A percentile compares a stretch with the other conserved stretches of the same genome.
Evolutionary conservation across 176 grass and related monocot species (phyloP).

Genomic region (Bonia amplexicaulis): DNA sequence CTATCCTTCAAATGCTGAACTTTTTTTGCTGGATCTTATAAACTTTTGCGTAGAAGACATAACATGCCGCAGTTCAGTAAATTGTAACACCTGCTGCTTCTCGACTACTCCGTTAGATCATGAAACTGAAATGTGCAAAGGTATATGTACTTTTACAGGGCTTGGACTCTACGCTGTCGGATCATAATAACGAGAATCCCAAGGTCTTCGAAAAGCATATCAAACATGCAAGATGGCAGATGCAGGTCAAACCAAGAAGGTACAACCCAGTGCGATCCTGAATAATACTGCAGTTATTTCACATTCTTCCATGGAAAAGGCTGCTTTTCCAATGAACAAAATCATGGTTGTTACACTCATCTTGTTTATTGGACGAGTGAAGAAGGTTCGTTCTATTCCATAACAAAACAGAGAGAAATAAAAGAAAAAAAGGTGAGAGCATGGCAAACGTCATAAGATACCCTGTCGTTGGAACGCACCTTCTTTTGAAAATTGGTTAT

Average conservation of each 20-base stretch:
- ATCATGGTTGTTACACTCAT: constrained; percentile 24
- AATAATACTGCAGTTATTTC: not conserved
- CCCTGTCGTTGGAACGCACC: not conserved
- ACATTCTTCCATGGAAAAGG: not conserved
- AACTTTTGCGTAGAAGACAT: too few species aligned
- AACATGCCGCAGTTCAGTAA: too few species aligned
- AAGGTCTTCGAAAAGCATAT: not conserved
- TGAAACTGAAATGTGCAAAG: not conserved
- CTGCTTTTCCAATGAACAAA: not conserved
- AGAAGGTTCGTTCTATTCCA: not conserved
- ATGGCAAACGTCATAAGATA: constrained; percentile 18
- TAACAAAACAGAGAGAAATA: not conserved
- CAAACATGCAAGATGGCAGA: not conserved
- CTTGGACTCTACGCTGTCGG: not conserved
- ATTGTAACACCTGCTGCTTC: too few species aligned
- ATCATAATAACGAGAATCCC: not conserved
- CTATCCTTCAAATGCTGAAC: too few species aligned
- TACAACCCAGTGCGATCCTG: not conserved
- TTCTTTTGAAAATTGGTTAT: not conserved
- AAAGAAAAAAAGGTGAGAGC: not conserved
- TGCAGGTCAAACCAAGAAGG: not conserved
- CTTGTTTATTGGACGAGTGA: not conserved
- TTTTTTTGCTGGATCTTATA: too few species aligned
- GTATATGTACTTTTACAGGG: not conserved
- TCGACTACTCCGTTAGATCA: not conserved